Evolutionary conservation across 2,329 filamentous ascomycete genomes (phyloP).

Genomic region (Sclerotinia subarctica): DNA sequence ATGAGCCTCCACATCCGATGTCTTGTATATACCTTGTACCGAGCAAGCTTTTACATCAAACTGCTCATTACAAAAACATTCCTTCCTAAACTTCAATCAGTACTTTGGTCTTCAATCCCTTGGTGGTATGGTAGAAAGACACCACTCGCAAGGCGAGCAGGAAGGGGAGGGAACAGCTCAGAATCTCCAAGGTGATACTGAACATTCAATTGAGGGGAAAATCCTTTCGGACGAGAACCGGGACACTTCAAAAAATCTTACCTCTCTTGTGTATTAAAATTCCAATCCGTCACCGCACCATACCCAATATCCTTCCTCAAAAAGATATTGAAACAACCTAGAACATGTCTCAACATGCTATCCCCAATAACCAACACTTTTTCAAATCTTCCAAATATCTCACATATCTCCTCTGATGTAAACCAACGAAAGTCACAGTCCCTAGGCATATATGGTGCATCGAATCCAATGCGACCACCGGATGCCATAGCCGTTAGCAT

Average conservation of each 20-base stretch:
- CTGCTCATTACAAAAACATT: constrained; percentile 49
- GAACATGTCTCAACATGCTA: constrained; percentile 49
- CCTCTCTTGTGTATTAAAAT: constrained; percentile 45
- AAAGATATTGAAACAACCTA: constrained; percentile 47
- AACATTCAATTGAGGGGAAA: no score
- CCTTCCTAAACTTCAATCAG: constrained; percentile 31
- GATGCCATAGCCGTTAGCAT: constrained; percentile 41
- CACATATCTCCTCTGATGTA: constrained; percentile 45
- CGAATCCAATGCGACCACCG: constrained; percentile 45
- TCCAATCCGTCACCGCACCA: constrained; percentile 50
- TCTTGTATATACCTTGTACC: constrained; percentile 49
- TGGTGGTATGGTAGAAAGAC: not conserved
- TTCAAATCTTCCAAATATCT: constrained; percentile 46
- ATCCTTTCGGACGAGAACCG: not conserved
- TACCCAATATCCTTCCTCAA: constrained; percentile 47
- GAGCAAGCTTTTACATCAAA: constrained; percentile 50
- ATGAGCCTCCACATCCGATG: constrained; percentile 44
- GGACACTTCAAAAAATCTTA: not conserved
- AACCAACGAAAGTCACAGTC: constrained; percentile 50
- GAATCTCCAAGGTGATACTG: not conserved
- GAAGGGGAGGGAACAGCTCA: no score
- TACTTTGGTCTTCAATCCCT: not conserved
- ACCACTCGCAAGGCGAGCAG: no score
- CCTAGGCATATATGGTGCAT: constrained; percentile 46
- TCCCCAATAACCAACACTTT: constrained; percentile 48